Evolutionary conservation across 352 stramenopile species (phyloP).

Genomic region (Phytophthora lateralis): DNA sequence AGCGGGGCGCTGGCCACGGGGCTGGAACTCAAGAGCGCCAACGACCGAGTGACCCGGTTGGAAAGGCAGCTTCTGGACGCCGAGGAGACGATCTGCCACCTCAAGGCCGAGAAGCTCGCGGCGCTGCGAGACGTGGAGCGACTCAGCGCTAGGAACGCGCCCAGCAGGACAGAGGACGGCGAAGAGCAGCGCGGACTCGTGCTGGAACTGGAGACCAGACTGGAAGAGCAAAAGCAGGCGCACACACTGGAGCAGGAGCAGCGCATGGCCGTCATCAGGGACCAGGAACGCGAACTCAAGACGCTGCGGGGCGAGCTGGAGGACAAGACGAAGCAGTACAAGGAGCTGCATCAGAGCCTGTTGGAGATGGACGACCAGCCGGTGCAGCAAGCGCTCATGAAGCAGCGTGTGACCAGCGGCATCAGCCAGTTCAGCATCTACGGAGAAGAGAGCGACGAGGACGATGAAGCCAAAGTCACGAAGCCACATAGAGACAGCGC

Average conservation of each 20-base stretch:
- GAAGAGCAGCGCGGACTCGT: slow-evolving; percentile 32
- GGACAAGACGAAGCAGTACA: slow-evolving; percentile 25
- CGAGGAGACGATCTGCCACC: slow-evolving; percentile 78
- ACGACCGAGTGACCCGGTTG: slow-evolving; percentile 57
- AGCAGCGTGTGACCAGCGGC: slow-evolving; percentile 24
- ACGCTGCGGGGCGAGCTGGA: slow-evolving; percentile 41
- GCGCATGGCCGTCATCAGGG: slow-evolving; percentile 62
- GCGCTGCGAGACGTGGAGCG: slow-evolving; percentile 61
- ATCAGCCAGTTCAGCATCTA: slow-evolving; percentile 38
- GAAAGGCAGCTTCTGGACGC: slow-evolving; percentile 64
- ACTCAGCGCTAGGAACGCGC: slow-evolving; percentile 22
- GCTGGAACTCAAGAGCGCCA: slow-evolving; percentile 56
- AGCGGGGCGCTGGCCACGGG: slow-evolving; percentile 2
- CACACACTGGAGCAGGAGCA: slow-evolving; percentile 54
- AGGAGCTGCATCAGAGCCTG: slow-evolving; percentile 38
- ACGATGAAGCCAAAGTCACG: slow-evolving; percentile 22
- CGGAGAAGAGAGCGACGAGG: slow-evolving; percentile 34
- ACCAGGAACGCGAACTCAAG: slow-evolving; percentile 61
- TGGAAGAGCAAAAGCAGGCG: slow-evolving; percentile 42
- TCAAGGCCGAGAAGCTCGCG: slow-evolving; percentile 72
- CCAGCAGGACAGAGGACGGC: not conserved
- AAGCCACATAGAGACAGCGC: slow-evolving; percentile 5
- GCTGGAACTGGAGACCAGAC: slow-evolving; percentile 43
- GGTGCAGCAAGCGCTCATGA: slow-evolving; percentile 5
- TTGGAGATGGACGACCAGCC: slow-evolving; percentile 36